Evolutionary conservation across 2,329 filamentous ascomycete species (phyloP), one percentile per base, ranked within the genome.

Genomic region (Mollisiaceae sp.): DNA sequence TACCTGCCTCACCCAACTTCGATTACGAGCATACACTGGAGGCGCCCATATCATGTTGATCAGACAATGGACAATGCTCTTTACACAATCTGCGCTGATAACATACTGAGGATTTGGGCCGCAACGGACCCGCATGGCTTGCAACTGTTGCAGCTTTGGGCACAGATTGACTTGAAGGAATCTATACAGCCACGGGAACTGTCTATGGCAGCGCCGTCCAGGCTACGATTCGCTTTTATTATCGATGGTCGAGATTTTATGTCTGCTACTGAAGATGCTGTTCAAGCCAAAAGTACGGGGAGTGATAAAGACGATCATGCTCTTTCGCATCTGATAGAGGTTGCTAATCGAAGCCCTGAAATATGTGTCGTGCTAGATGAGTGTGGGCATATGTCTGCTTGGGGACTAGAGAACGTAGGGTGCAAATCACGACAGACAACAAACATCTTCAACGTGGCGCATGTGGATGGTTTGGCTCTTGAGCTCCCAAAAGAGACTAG

Each of bases 1-100:
- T 98, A 98, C 78, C 86, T 99, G 1, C 83, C 89, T n/a, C 95
- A 99, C 76, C 92, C 93, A 0, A 83, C 86, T 32, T 80, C 89
- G 0, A 88, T 99, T n/a, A 94, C 92, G 2, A 88, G 87, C 66
- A 80, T 97, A 66, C 89, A 94, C 76, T 99, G 96, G 96, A 89
- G 92, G 56, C 87, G 87, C 67, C 92, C 92, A 6, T 86, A 87
- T 67, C 88, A 95, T 74, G 80, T 87, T 15, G 92, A 94, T 41
- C 91, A 97, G 75, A 88, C 87, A 6, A 86, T 90, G 63, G 91
- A 95, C 45, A 95, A 97, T 77, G 90, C 97, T 0, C 83, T 99
- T 1, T 98, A 97, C 75, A 97, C 95, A 0, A 87, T 94, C 69
- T 96, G 93, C 72, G 85, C 88, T 15, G 95, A 99, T 76, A 89